These are phyloP conservation scores for Claviceps maximensis DNA, from an alignment of 2,329 filamentous ascomycete species.

Conservation along the genomic window DNA sequence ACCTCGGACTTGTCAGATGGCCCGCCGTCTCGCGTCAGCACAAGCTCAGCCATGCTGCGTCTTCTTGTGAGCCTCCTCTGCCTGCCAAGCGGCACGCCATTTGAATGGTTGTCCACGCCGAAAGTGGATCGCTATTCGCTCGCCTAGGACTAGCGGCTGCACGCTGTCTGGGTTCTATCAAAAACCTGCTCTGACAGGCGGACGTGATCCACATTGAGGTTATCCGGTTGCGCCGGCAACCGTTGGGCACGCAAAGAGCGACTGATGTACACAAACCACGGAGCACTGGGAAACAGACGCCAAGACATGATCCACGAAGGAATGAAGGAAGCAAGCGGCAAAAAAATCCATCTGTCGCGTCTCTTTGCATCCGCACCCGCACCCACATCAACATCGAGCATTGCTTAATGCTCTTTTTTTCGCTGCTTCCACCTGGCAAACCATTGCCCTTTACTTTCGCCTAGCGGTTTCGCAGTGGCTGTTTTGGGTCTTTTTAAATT, in stretches of 20 bases:
- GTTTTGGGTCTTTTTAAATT: conserved; percentile 8
- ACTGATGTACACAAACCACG: conserved; percentile 23
- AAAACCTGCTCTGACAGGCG: neutral
- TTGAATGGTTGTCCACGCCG: neutral
- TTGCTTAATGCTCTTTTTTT: conserved; percentile 14
- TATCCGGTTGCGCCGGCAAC: conserved; percentile 16
- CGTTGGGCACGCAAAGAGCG: neutral
- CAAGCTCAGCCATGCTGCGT: neutral
- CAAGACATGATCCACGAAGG: neutral
- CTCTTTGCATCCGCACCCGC: conserved; percentile 7
- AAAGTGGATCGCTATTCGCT: neutral
- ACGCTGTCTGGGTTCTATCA: neutral
- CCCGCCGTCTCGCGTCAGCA: neutral
- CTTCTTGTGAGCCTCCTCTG: neutral
- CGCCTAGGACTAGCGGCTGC: neutral
- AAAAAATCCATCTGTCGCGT: conserved; percentile 3
- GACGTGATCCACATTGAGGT: neutral
- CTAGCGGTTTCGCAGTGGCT: neutral
- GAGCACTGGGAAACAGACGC: conserved; percentile 4
- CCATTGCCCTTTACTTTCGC: conserved; percentile 1
- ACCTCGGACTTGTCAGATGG: neutral
- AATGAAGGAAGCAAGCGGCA: neutral
- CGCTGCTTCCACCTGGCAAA: neutral
- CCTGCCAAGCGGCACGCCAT: neutral
- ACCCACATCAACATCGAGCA: conserved; percentile 13